A percentile compares a stretch with the other conserved stretches of the same genome.
These are phyloP conservation scores for Aureobasidium vineae DNA, from an alignment of 2,329 filamentous ascomycete species.

Conservation along the genomic window DNA sequence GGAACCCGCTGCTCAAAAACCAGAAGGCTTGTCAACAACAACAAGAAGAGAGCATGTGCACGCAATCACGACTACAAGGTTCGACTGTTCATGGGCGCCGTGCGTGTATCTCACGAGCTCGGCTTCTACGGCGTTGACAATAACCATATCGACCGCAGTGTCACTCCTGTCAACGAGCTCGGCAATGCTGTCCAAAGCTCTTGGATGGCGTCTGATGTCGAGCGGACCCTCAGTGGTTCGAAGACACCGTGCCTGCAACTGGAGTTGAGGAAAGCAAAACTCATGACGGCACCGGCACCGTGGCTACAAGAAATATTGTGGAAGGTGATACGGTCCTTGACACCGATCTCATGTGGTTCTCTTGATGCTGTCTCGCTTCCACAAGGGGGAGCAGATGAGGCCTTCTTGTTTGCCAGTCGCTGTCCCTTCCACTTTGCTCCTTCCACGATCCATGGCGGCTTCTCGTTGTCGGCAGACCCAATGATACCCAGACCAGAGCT, in stretches of 20 bases:
- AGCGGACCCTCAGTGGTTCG: neutral
- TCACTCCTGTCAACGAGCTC: neutral
- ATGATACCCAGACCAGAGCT: too few relatives aligned
- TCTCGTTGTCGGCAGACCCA: too few relatives aligned
- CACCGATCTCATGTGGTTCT: neutral
- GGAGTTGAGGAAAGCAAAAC: neutral
- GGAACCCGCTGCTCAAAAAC: neutral
- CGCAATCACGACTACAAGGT: slow-evolving; percentile 16
- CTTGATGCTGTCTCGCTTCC: neutral
- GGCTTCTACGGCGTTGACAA: neutral
- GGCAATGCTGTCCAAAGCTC: neutral
- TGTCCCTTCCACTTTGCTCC: neutral
- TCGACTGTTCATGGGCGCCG: slow-evolving; percentile 8
- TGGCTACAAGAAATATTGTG: neutral
- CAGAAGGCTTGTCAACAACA: neutral
- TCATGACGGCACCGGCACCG: neutral
- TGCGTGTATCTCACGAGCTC: slow-evolving; percentile 7
- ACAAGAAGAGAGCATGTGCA: slow-evolving; percentile 3
- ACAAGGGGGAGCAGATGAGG: neutral
- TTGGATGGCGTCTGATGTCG: neutral
- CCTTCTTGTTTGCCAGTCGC: too few relatives aligned
- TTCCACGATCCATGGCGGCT: neutral
- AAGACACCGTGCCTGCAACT: neutral
- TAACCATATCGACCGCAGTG: neutral
- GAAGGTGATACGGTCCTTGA: neutral